These are phyloP conservation scores for Astraeus odoratus DNA, from an alignment of 768 basidiomycete genomes.

Conservation along the genomic window DNA sequence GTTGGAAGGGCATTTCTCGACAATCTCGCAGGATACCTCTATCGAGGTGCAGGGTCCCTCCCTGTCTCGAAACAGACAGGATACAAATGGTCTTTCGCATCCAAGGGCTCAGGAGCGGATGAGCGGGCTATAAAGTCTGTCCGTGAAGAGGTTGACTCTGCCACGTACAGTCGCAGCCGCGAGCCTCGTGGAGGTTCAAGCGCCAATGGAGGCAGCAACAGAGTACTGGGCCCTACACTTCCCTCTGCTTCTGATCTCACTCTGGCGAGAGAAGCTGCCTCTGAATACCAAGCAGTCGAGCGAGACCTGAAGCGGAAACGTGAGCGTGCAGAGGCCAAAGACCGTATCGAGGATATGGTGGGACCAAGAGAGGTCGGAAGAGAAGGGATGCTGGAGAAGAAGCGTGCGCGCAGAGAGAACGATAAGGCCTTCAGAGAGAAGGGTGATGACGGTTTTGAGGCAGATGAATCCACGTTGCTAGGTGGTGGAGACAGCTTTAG, in stretches of 20 bases:
- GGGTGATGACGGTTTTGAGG: slow-evolving; percentile 71
- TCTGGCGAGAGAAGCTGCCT: slow-evolving; percentile 56
- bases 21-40: slow-evolving; percentile 39
- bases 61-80: slow-evolving; percentile 65
- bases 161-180: slow-evolving; percentile 29
- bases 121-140: slow-evolving; percentile 49
- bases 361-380: slow-evolving; percentile 76
- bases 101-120: slow-evolving; percentile 56
- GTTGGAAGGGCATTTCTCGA: too few relatives aligned
- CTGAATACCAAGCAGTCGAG: slow-evolving; percentile 47
- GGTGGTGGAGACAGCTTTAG: slow-evolving; percentile 81
- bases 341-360: slow-evolving; percentile 68
- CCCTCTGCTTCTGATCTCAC: slow-evolving; percentile 65
- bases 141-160: slow-evolving; percentile 49
- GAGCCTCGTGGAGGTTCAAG: slow-evolving; percentile 8
- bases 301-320: slow-evolving; percentile 58
- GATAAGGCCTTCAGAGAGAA: slow-evolving; percentile 66
- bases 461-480: slow-evolving; percentile 72
- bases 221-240: slow-evolving; percentile 59
- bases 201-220: slow-evolving; percentile 25
- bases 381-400: slow-evolving; percentile 86
- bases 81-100: slow-evolving; percentile 85
- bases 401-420: slow-evolving; percentile 61
- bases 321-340: slow-evolving; percentile 57
- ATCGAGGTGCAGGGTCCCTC: slow-evolving; percentile 54